Conservation (phyloP, 768 basidiomycete species). For the Rhodotorula babjevae region DNA sequence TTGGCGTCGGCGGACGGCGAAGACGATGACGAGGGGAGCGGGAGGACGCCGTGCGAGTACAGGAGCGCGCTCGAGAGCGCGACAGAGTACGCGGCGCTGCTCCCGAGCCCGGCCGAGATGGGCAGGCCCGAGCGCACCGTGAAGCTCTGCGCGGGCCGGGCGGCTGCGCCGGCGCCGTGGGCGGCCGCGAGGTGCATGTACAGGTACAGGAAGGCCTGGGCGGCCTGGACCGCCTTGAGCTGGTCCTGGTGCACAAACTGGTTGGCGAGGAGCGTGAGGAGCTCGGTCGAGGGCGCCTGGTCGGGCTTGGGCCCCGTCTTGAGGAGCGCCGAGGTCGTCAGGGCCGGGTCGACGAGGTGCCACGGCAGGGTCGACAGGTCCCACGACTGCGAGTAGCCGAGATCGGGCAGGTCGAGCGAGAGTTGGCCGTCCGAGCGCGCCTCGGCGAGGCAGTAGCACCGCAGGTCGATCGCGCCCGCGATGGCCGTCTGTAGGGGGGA, state of each 20-base stretch:
- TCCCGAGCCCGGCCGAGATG: constrained; percentile 91
- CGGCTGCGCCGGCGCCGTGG: background rate
- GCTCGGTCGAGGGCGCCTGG: constrained; percentile 64
- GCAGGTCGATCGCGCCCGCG: constrained; percentile 88
- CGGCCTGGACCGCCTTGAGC: constrained; percentile 47
- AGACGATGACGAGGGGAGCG: constrained; percentile 51
- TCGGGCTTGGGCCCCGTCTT: constrained; percentile 55
- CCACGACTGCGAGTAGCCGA: constrained; percentile 79
- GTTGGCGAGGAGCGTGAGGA: constrained; percentile 66
- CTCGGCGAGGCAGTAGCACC: constrained; percentile 81
- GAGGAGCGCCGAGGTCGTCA: constrained; percentile 1
- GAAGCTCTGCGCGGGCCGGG: constrained; percentile 72
- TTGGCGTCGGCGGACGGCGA: constrained; percentile 54
- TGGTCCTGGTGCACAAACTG: constrained; percentile 16
- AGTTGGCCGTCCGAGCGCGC: constrained; percentile 69
- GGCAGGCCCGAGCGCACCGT: constrained; percentile 81
- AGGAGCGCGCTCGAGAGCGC: constrained; percentile 77
- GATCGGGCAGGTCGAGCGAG: constrained; percentile 71
- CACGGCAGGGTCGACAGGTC: constrained; percentile 70
- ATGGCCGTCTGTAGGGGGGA: constrained; percentile 67
- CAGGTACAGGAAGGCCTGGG: constrained; percentile 81
- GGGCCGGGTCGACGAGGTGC: constrained; percentile 51
- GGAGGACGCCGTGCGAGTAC: constrained; percentile 66
- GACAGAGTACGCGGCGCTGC: constrained; percentile 89
- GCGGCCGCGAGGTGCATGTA: constrained; percentile 65